Base-by-base conservation (phyloP, 23 red algal species). In the Gracilaria gracilis region DNA sequence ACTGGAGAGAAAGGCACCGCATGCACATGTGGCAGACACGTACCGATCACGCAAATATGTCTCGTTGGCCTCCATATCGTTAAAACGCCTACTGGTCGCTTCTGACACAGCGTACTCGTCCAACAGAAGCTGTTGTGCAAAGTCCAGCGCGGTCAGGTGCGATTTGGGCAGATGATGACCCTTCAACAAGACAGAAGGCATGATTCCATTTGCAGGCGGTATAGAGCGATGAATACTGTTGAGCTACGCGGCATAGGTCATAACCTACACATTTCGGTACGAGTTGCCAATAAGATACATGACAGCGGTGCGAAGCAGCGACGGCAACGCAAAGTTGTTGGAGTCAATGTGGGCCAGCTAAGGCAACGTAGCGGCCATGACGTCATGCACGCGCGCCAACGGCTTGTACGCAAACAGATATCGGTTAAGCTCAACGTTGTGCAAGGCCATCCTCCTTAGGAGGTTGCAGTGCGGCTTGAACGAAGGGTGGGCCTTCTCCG, bases 341-440 rank as follows among this genome's bases (percentile, higher is more conserved):
- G 55, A 33, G 58, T 91, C 87, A 11, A 81, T 16, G 17, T 81
- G 67, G 9, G 75, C 75, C 17, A 50, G 36, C 14, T 9, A 20
- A 14, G 82, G 74, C 24, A 91, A 42, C 0, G 87, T 73, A 13
- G 73, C 66, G 38, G 76, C 57, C 61, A 91, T 57, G 23, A 91
- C 87, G 21, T 61, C 53, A 34, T 91, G 79, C 28, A 81, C 87
- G 23, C 76, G 72, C 20, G 87, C 87, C 47, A 91, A 34, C 21
- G 87, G 87, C 75, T 91, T 91, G 76, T 70, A 91, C 35, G 76
- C 55, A 61, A 91, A 91, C 36, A 91, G 27, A 40, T 80, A 91
- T 25, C 87, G 87, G 57, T 91, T 80, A 9, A 81, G 76, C 55
- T 91, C 87, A 80, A 91, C 81, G 47, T 67, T 25, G 40, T 91